These are phyloP conservation scores for Candida suzukii DNA, from an alignment of 805 yeast genomes.

Conservation along the genomic window DNA sequence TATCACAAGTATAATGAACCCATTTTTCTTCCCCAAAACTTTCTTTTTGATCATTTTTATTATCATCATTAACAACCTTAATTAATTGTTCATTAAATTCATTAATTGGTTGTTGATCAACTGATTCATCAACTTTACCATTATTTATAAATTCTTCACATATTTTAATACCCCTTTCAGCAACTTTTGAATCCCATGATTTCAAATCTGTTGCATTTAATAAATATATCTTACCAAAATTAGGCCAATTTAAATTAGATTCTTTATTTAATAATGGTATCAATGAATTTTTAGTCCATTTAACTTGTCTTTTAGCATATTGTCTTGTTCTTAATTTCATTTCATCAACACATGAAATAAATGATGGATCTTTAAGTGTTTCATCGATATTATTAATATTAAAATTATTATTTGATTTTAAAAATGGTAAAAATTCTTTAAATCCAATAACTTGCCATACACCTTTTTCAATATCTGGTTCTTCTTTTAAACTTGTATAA, in stretches of 20 bases:
- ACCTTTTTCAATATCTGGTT: slow-evolving; percentile 60
- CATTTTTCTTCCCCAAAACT: slow-evolving; percentile 30
- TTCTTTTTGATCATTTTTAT: too few relatives aligned
- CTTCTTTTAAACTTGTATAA: slow-evolving; percentile 27
- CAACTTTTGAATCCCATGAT: slow-evolving; percentile 54
- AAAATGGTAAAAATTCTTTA: slow-evolving; percentile 72
- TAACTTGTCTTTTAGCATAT: slow-evolving; percentile 82
- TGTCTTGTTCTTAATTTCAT: slow-evolving; percentile 84
- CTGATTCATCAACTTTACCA: background rate
- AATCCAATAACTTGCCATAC: slow-evolving; percentile 95
- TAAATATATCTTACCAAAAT: slow-evolving; percentile 60
- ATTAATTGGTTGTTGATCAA: slow-evolving; percentile 12
- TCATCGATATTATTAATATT: background rate
- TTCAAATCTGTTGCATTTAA: slow-evolving; percentile 71
- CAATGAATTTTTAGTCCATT: slow-evolving; percentile 78
- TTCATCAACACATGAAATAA: slow-evolving; percentile 46
- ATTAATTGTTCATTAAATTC: too few relatives aligned
- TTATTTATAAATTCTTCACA: slow-evolving; percentile 24
- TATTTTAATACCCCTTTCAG: slow-evolving; percentile 45
- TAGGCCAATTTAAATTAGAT: slow-evolving; percentile 32
- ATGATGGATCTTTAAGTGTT: slow-evolving; percentile 11
- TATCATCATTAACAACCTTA: too few relatives aligned
- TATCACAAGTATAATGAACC: slow-evolving; percentile 63
- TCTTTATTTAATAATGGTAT: slow-evolving; percentile 53
- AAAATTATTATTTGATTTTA: slow-evolving; percentile 5